Evolutionary conservation across 2,329 filamentous ascomycete species (phyloP), one percentile per base, ranked within the genome.

Genomic region (Pyrenochaeta sp.): DNA sequence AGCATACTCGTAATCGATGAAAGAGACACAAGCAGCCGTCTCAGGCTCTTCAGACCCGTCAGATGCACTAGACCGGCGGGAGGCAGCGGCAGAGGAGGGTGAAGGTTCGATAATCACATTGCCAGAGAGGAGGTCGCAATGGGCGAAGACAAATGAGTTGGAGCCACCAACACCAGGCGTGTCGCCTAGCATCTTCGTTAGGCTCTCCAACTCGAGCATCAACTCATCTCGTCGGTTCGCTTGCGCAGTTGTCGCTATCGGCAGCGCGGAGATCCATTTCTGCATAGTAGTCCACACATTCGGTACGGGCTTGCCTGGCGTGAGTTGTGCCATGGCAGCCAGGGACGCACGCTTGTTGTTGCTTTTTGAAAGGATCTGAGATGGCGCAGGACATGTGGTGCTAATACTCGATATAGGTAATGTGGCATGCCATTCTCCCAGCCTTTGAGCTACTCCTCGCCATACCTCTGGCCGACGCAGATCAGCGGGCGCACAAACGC

Each of bases 1-100:
- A 13, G 93, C 93, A 78, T 99, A 99, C 78, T 99, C 95, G 82
- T 98, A 99, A 80, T 99, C 95, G 77, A 99, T 99, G 79, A 99
- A 98, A 73, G 72, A 71, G 28, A 78, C 75, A 37, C 65, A 68
- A 12, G 71, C 70, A 2, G 74, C 65, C 15, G 71, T 58, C 50
- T 72, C 68, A 28, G 66, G 61, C 49, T 72, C 68, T 52, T 73
- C 69, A 6, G 74, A 74, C 46, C 62, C 67, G 52, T 65, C 65
- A 5, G 74, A 76, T 5, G 65, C 65, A 61, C 72, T 76, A 43
- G 72, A 75, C 51, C 72, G 69, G 50, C 70, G 70, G 30, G 73
- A 75, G 22, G 64, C 69, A 32, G 75, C 69, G 36, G 73, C 66
- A 13, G 76, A 77, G 25, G 72, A 74, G 27, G 69, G 71, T 37